Evolutionary conservation across 768 basidiomycete genomes (phyloP).

Genomic region (Tulasnella sp.): DNA sequence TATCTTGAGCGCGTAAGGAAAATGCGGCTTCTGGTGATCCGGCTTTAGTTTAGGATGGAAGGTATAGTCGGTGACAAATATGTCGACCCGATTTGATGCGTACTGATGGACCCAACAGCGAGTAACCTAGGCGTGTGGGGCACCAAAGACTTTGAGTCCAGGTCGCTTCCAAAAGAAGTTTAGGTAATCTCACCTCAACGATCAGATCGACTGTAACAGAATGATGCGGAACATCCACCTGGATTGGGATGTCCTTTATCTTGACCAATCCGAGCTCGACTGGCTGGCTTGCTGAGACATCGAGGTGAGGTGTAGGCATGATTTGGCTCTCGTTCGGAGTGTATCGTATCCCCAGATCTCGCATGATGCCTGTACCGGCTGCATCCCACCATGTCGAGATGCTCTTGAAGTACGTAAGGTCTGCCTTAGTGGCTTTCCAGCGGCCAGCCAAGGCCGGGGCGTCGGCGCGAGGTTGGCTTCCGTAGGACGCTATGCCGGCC

Average conservation of each 20-base stretch:
- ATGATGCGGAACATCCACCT: background rate
- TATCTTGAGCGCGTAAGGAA: constrained; percentile 17
- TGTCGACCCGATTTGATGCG: background rate
- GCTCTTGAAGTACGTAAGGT: background rate
- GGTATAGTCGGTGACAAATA: constrained; percentile 1
- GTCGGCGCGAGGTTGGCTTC: background rate
- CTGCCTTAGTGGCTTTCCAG: background rate
- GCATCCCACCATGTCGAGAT: background rate
- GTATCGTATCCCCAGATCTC: background rate
- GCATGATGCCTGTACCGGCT: background rate
- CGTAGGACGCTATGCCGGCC: background rate
- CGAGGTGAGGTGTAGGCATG: background rate
- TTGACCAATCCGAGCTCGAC: background rate
- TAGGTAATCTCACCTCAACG: background rate
- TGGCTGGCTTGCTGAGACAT: background rate
- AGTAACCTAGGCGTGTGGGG: background rate
- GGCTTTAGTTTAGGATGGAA: background rate
- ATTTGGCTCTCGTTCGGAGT: background rate
- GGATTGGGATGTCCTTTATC: constrained; percentile 6
- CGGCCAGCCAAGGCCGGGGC: background rate
- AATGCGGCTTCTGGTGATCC: background rate
- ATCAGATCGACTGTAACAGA: background rate
- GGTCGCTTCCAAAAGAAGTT: background rate
- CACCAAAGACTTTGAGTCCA: background rate
- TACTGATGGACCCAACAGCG: background rate